These are phyloP conservation scores for Sporisorium reilianum DNA, from an alignment of 1,284 basidiomycete genomes.

Conservation along the genomic window DNA sequence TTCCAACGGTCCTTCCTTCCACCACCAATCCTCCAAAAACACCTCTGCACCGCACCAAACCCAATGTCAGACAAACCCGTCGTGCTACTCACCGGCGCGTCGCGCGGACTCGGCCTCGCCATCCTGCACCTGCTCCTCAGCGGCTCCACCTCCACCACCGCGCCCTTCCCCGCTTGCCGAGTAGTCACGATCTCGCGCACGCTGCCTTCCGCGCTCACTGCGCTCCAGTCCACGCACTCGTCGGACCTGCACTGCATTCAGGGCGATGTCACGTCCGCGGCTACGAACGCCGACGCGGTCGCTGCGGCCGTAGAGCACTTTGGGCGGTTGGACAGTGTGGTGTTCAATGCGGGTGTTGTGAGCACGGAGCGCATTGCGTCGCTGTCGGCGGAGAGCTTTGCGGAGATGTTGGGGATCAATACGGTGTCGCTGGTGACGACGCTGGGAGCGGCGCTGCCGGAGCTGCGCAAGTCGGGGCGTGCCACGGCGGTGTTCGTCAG, in stretches of 20 bases:
- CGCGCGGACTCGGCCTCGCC: conserved; percentile 81
- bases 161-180: conserved; percentile 69
- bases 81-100: conserved; percentile 65
- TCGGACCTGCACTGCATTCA: conserved; percentile 71
- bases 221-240: conserved; percentile 71
- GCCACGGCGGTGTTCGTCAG: conserved; percentile 83
- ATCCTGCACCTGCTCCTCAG: conserved; percentile 76
- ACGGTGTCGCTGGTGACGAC: conserved; percentile 83
- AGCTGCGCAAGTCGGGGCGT: conserved; percentile 73
- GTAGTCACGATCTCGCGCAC: conserved; percentile 84
- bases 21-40: not conserved
- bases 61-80: conserved; percentile 47
- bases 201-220: conserved; percentile 75
- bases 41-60: not conserved
- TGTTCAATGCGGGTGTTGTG: conserved; percentile 83
- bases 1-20: not conserved
- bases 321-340: conserved; percentile 78
- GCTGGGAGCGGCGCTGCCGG: conserved; percentile 77
- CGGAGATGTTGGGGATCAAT: conserved; percentile 79
- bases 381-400: conserved; percentile 73
- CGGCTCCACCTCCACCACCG: conserved; percentile 23
- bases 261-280: conserved; percentile 77
- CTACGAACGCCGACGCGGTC: conserved; percentile 74
- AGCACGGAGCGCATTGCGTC: conserved; percentile 57
- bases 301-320: conserved; percentile 75